These are phyloP conservation scores for Phytopythium ostracodes DNA, from an alignment of 352 stramenopile genomes.

Conservation along the genomic window DNA sequence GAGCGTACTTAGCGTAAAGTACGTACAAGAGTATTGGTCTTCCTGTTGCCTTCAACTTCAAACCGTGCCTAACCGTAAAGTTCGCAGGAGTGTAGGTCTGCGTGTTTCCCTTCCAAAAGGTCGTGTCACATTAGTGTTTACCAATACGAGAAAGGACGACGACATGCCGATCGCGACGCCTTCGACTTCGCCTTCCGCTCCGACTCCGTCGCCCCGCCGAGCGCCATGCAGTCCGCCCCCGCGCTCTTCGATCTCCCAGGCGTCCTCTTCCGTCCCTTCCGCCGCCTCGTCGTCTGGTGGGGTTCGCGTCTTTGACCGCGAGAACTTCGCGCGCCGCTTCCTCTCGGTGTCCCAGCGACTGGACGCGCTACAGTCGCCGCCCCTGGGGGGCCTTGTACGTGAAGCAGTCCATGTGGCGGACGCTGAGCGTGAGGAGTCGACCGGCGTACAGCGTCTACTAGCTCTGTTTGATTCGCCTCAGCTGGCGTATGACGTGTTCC, in stretches of 20 bases:
- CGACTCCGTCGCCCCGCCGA: no score
- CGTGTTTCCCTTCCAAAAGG: not conserved
- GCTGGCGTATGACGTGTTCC: constrained; percentile 11
- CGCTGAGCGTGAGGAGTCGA: not conserved
- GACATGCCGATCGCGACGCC: not conserved
- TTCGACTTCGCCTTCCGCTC: not conserved
- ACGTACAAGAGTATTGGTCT: not conserved
- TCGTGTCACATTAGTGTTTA: not conserved
- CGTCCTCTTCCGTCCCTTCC: not conserved
- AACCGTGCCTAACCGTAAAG: not conserved
- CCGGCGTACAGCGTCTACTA: not conserved
- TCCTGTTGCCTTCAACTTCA: not conserved
- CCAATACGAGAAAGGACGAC: not conserved
- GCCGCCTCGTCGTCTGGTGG: not conserved
- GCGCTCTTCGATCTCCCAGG: not conserved
- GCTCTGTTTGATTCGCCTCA: not conserved
- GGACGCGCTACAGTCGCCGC: constrained; percentile 21
- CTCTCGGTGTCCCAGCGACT: constrained; percentile 25
- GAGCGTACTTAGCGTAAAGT: not conserved
- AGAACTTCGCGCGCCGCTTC: constrained; percentile 17
- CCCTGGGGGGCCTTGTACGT: not conserved
- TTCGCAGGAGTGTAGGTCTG: not conserved
- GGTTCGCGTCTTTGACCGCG: constrained; percentile 2
- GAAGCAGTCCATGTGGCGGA: not conserved
- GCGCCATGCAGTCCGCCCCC: not conserved